Base-by-base conservation (phyloP, 1,284 basidiomycete genomes). In the Macrocystidia cucumis region DNA sequence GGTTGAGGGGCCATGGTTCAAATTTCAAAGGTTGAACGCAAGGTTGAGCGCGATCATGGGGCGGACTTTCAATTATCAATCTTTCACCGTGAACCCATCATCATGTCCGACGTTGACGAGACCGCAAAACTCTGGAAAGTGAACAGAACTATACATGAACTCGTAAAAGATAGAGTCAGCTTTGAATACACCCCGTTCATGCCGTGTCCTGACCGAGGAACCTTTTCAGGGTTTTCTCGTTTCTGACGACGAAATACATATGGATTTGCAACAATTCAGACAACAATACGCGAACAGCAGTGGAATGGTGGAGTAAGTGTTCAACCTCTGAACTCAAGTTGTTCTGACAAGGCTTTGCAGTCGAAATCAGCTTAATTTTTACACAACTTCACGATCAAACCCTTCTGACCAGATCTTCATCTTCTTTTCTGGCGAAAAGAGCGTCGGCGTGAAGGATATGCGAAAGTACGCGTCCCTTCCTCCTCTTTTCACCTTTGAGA, bases 391-490 rank as follows among this genome's bases (percentile, higher is more conserved):
- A 28, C 66, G 66, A 40, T 67, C 72, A 16, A 81, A 86, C 51
- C 69, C 75, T 17, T 61, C 66, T 18, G 83, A 92, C 50, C 83
- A 91, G 54, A 90, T 99, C 49, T 98, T 91, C 54, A 72, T 98
- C 12, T 97, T 88, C 61, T 99, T 96, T 62, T 84, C 89, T 14
- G 85, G 91, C 28, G 93, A 97, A 59, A 78, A 73, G 55, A 92
- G 86, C 46, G 92, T 97, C 5, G 88, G 90, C 41, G 90, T 97
- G 35, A 92, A 92, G 60, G 89, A 90, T 2, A 95, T 97, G 88
- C 73, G 91, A 66, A 92, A 89, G 92, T 95, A 55, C 45, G 85
- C 69, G 20, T 32, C 24, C 34, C n/a, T 27, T 11, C 19, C n/a
- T 39, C 24, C 25, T 18, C 14, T 8, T 21, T 27, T 14, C 34